A percentile compares a stretch with the other conserved stretches of the same genome.
Evolutionary conservation across 805 yeast genomes (phyloP).

Genomic region (Schwanniomyces vanrijiae): DNA sequence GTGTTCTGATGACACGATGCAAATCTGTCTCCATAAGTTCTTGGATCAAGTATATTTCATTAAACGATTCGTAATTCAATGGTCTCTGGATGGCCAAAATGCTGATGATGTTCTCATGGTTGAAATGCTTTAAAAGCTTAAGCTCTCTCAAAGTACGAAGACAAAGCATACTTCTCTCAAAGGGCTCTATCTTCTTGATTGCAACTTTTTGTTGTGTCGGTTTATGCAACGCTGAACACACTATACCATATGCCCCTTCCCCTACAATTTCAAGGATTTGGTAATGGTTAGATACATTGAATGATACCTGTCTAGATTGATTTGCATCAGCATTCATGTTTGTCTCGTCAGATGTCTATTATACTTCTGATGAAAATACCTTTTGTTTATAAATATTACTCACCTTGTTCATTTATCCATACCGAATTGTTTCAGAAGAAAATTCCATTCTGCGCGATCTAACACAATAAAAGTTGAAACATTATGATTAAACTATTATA

Average conservation of each 20-base stretch:
- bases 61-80: constrained; percentile 66
- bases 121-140: constrained; percentile 83
- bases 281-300: constrained; percentile 86
- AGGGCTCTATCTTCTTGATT: constrained; percentile 90
- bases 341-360: background rate
- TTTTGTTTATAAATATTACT: background rate
- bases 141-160: constrained; percentile 86
- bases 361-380: background rate
- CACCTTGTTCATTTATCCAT: background rate
- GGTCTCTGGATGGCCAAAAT: constrained; percentile 90
- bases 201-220: constrained; percentile 92
- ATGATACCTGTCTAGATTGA: constrained; percentile 41
- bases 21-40: constrained; percentile 88
- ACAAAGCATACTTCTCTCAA: constrained; percentile 85
- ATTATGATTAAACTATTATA: background rate
- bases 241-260: constrained; percentile 96
- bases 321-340: constrained; percentile 5
- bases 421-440: background rate
- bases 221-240: constrained; percentile 82
- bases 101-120: constrained; percentile 90
- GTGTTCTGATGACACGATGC: constrained; percentile 79
- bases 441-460: background rate
- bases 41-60: constrained; percentile 86
- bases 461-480: background rate
- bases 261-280: constrained; percentile 85